A percentile compares a stretch with the other conserved stretches of the same genome.
phyloP scores from a whole-genome alignment of 768 basidiomycete species.

The Cubamyces sp. region DNA sequence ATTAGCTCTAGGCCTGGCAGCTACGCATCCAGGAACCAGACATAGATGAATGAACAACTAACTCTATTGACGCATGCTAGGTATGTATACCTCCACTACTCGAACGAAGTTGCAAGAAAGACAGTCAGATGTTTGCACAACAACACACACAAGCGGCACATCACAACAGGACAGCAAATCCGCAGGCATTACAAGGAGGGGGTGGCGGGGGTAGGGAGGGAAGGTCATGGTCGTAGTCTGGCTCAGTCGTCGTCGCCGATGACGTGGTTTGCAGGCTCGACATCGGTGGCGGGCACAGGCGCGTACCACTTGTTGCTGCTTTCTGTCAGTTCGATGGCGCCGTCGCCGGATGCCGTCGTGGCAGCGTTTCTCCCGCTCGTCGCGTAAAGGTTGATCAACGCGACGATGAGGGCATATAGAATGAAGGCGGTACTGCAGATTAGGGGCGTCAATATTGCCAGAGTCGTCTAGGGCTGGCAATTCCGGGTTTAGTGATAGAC shows the following conservation, averaged over 20 bases:
- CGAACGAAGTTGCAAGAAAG: background rate
- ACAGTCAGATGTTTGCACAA: constrained; percentile 1
- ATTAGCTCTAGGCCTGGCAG: too few species aligned
- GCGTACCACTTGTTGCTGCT: constrained; percentile 62
- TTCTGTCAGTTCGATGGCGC: constrained; percentile 49
- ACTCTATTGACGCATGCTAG: background rate
- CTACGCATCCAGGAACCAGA: too few species aligned
- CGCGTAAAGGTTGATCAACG: constrained; percentile 70
- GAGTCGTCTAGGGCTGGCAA: background rate
- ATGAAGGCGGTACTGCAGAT: constrained; percentile 68
- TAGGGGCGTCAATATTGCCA: background rate
- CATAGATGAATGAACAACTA: too few species aligned
- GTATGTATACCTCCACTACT: background rate
- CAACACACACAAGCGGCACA: background rate
- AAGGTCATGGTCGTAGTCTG: too few species aligned
- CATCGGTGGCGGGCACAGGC: constrained; percentile 51
- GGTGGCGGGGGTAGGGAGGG: too few species aligned
- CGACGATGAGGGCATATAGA: constrained; percentile 72
- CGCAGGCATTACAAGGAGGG: background rate
- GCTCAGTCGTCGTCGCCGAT: constrained; percentile 50
- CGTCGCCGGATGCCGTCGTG: constrained; percentile 29
- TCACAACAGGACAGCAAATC: background rate
- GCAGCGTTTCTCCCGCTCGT: constrained; percentile 62
- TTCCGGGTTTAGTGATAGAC: constrained; percentile 19
- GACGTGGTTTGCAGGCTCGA: constrained; percentile 41